Conservation (phyloP, 1,284 basidiomycete genomes). For the Ganoderma multipileum region DNA sequence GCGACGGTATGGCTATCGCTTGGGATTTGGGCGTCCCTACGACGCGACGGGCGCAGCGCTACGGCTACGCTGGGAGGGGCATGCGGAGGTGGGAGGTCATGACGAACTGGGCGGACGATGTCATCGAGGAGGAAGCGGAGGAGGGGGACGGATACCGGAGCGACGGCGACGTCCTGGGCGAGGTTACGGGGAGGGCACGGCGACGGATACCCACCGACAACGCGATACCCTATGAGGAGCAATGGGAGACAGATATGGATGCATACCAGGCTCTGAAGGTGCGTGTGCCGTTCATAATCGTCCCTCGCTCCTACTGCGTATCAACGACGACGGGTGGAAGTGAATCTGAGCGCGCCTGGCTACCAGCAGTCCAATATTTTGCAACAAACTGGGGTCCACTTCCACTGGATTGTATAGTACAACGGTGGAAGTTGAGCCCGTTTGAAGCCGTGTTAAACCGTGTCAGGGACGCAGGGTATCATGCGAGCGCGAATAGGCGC, state of each 20-base stretch:
- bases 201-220: constrained; percentile 38
- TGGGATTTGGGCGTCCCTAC: constrained; percentile 89
- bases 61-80: constrained; percentile 38
- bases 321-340: no score
- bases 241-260: constrained; percentile 79
- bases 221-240: constrained; percentile 68
- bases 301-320: no score
- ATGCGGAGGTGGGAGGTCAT: constrained; percentile 70
- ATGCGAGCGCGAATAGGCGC: no score
- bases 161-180: constrained; percentile 79
- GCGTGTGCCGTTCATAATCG: neutral
- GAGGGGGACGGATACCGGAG: constrained; percentile 57
- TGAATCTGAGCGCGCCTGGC: no score
- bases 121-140: constrained; percentile 65
- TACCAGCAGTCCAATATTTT: no score
- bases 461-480: no score
- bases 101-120: constrained; percentile 83
- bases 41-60: constrained; percentile 48
- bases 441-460: no score
- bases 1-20: constrained; percentile 90
- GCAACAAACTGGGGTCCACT: no score
- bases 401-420: no score
- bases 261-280: constrained; percentile 56
- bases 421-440: no score
- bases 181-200: constrained; percentile 52